Base-by-base conservation (phyloP, 2,329 filamentous ascomycete genomes). In the Pyrenophora seminiperda region DNA sequence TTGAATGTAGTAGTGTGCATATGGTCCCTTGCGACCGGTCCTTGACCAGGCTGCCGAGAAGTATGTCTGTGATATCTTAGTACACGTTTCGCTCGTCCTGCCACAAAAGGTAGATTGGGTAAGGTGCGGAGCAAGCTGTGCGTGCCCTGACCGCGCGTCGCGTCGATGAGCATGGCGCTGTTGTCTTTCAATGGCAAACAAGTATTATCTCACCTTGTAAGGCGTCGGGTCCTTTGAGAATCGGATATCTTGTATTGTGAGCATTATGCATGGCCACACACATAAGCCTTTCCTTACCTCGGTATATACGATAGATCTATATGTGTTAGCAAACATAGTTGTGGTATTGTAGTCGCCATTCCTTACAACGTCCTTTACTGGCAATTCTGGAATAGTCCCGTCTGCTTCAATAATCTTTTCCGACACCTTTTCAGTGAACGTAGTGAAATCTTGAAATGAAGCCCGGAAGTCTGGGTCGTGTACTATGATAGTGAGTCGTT, bases 31-130 rank as follows among this genome's bases (percentile, higher is more conserved):
- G 46, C 89, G 83, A 15, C 91, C 91, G 0, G 91, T 95, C 15
- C 91, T 86, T 48, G 89, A 94, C 86, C 90, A 96, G 18, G 90
- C 89, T 30, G 88, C 91, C 7, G 88, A 89, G 73, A 92, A 96
- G 74, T 92, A 84, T 45, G 90, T 83, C 86, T 90, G 42, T 15
- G 36, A 54, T 30, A 50, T 20, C 51, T 67, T 59, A 73, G 67
- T 50, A 39, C 34, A 22, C 14, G 36, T 42, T 39, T 49, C 30
- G 19, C 47, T 31, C 32, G n/a, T 7, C 20, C 30, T 32, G 15
- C 10, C 24, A 27, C 24, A 27, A 27, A 11, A 4, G 24, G 5
- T 13, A 9, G 10, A 27, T 27, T 27, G 24, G 10, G 9, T 11
- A 27, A 27, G 10, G 24, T 27, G 24, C 24, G 5, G 7, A 11